Base-by-base conservation (phyloP, 2,329 filamentous ascomycete genomes). In the Ophiosphaerella narmari region DNA sequence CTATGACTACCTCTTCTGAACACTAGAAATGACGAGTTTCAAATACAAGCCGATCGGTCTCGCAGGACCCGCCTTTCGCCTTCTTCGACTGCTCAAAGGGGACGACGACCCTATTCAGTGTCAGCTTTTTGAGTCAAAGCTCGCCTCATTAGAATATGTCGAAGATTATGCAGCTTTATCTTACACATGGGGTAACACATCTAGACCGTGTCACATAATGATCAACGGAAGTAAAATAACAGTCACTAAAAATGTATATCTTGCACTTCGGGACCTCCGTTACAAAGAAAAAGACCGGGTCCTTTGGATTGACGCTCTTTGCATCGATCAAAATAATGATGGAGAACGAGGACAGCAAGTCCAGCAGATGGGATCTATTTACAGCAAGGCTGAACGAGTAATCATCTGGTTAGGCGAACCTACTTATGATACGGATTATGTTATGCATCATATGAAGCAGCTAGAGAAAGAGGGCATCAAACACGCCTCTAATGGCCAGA, bases 371-470 rank as follows among this genome's bases (percentile, higher is more conserved):
- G 51, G 50, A 12, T 36, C 37, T 8, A 62, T 69, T 13, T 68
- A 68, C 39, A 37, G 24, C 18, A 23, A 52, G n/a, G 66, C 68
- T n/a, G 14, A 52, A 18, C 31, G 45, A 24, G 65, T 70, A 4
- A 46, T 69, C 21, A 40, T 68, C 18, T 70, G 65, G 66, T 46
- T 70, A 13, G 66, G 66, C 7, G 14, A 47, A 34, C 45, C 58
- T 31, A 58, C 56, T 1, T 24, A 24, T 7, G 39, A 54, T 1
- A 57, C 56, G 11, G 32, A 55, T 21, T 46, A 7, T n/a, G 39
- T 7, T 57, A 36, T 32, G 35, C 2, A 18, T 11, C 2, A 11
- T 18, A 14, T 37, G 14, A 37, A 54, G 45, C 3, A 29, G 48
- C 21, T 60, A 52, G 58, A 41, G 35, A 37, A 11, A 43, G 2